A percentile compares a stretch with the other conserved stretches of the same genome.
phyloP scores from a whole-genome alignment of 2,329 filamentous ascomycete species.

The Proliferodiscus dingleyae region DNA sequence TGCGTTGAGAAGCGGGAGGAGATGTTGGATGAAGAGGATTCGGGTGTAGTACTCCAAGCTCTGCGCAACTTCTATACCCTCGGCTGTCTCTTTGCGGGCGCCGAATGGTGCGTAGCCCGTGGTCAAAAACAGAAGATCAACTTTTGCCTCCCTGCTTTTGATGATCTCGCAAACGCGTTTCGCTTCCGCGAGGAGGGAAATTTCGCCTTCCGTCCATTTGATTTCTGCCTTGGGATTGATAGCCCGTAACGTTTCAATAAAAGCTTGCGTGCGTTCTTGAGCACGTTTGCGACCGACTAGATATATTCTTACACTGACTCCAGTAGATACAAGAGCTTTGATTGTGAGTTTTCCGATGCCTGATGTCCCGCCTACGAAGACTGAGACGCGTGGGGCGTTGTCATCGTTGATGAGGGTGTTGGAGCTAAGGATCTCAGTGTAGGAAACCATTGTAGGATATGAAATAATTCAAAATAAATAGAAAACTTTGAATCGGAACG shows the following conservation, averaged over 20 bases:
- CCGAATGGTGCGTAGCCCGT: conserved; percentile 31
- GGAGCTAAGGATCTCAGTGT: conserved; percentile 2
- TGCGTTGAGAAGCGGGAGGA: conserved; percentile 49
- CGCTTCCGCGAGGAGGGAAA: conserved; percentile 43
- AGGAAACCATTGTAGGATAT: conserved; percentile 2
- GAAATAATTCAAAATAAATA: not conserved
- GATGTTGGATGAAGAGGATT: conserved; percentile 47
- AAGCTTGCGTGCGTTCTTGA: conserved; percentile 29
- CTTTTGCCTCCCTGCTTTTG: conserved; percentile 33
- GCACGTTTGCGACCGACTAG: conserved; percentile 40
- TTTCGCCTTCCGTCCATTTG: conserved; percentile 33
- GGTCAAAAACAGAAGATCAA: conserved; percentile 44
- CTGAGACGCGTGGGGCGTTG: conserved; percentile 25
- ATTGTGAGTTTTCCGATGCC: conserved; percentile 46
- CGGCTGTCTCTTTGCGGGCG: conserved; percentile 41
- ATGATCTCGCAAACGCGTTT: conserved; percentile 42
- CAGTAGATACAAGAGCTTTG: conserved; percentile 37
- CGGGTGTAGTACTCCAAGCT: conserved; percentile 51
- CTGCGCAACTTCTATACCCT: conserved; percentile 47
- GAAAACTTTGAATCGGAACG: not conserved
- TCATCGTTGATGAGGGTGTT: conserved; percentile 8
- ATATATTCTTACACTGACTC: conserved; percentile 41
- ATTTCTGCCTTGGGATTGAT: conserved; percentile 32
- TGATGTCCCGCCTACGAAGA: conserved; percentile 48
- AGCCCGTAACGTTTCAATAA: conserved; percentile 34